These are phyloP conservation scores for Fusarium veterinarium DNA, from an alignment of 2,329 filamentous ascomycete species.

Conservation along the genomic window DNA sequence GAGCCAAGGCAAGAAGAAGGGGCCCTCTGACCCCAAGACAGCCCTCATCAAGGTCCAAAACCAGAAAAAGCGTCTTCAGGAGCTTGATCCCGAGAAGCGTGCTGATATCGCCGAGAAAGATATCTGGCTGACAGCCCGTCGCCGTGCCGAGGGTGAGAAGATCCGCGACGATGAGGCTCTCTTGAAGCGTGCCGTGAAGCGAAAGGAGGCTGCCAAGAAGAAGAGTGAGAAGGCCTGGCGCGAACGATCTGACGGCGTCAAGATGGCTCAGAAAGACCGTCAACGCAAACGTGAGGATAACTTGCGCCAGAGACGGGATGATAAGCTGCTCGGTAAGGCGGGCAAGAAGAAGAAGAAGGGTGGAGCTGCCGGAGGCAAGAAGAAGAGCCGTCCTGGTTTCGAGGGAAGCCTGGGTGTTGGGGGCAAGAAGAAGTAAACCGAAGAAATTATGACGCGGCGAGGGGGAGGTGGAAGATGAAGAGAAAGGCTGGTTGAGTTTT, in stretches of 20 bases:
- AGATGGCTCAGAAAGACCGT: slow-evolving; percentile 79
- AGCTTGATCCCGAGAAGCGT: slow-evolving; percentile 82
- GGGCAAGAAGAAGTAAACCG: slow-evolving; percentile 59
- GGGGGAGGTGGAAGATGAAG: slow-evolving; percentile 8
- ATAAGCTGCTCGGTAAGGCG: slow-evolving; percentile 71
- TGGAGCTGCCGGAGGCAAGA: slow-evolving; percentile 48
- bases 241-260: slow-evolving; percentile 77
- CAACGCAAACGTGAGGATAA: slow-evolving; percentile 88
- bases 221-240: slow-evolving; percentile 93
- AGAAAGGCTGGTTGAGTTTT: slow-evolving; percentile 26
- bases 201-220: slow-evolving; percentile 88
- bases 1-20: slow-evolving; percentile 73
- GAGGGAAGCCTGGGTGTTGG: slow-evolving; percentile 74
- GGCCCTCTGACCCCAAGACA: slow-evolving; percentile 85
- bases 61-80: slow-evolving; percentile 82
- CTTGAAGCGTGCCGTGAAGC: slow-evolving; percentile 94
- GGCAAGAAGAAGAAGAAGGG: slow-evolving; percentile 66
- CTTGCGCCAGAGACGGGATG: slow-evolving; percentile 77
- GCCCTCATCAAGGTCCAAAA: slow-evolving; percentile 88
- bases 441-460: neutral
- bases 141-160: slow-evolving; percentile 88
- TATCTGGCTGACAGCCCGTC: slow-evolving; percentile 90
- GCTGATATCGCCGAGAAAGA: slow-evolving; percentile 94
- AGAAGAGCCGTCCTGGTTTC: slow-evolving; percentile 71
- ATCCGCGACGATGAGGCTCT: slow-evolving; percentile 87